Evolutionary conservation across 2,329 filamentous ascomycete genomes (phyloP).

Genomic region (Coniochaeta sp.): DNA sequence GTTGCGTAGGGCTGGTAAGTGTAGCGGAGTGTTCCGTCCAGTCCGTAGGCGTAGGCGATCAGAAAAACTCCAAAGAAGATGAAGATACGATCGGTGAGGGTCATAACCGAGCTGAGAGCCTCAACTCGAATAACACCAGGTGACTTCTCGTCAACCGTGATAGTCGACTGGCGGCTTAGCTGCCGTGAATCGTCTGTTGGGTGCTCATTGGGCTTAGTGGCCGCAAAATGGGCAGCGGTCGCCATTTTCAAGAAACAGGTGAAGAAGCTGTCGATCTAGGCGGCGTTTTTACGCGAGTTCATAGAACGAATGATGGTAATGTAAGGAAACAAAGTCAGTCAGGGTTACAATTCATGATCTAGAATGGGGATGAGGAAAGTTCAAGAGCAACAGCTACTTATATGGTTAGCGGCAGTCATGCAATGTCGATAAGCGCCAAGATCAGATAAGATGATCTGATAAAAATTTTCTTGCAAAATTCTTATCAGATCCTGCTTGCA

Average conservation of each 20-base stretch:
- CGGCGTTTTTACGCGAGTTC: background rate
- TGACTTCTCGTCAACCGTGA: slow-evolving; percentile 21
- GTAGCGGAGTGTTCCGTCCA: slow-evolving; percentile 50
- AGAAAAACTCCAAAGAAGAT: slow-evolving; percentile 57
- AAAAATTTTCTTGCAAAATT: background rate
- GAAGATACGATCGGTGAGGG: slow-evolving; percentile 40
- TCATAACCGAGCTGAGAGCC: slow-evolving; percentile 45
- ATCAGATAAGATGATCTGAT: background rate
- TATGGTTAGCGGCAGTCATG: background rate
- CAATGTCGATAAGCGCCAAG: background rate
- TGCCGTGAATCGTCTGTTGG: background rate
- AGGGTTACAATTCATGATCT: background rate
- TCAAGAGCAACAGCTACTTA: background rate
- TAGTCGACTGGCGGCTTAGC: background rate
- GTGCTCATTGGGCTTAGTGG: background rate
- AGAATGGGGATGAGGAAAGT: background rate
- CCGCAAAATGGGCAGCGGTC: background rate
- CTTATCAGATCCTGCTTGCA: background rate
- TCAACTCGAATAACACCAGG: slow-evolving; percentile 55
- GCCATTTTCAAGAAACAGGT: background rate
- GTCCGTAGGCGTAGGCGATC: slow-evolving; percentile 55
- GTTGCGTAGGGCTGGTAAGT: slow-evolving; percentile 51
- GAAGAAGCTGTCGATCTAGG: background rate
- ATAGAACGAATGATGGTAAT: background rate
- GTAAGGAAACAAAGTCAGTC: background rate